Conservation (phyloP, 495 filamentous ascomycete species). For the Penicillium turbatum region DNA sequence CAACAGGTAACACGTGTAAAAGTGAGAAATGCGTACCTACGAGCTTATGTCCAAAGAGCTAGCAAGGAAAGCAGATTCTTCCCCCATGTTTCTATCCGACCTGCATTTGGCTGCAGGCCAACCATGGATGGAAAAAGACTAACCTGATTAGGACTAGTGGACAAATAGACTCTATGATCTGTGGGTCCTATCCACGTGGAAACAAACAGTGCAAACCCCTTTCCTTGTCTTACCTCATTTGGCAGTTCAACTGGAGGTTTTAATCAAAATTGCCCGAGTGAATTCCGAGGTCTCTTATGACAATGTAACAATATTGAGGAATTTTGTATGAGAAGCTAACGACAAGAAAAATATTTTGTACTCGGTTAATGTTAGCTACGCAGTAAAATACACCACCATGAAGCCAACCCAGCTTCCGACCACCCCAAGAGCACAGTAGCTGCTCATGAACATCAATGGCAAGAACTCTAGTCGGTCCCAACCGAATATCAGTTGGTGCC, state of each 20-base stretch:
- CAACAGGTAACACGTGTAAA: not conserved
- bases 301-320: not conserved
- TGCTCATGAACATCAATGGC: conserved; percentile 94
- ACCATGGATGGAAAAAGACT: conserved; percentile 22
- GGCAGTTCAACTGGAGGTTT: conserved; percentile 9
- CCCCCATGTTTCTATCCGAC: conserved; percentile 11
- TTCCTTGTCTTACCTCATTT: conserved; percentile 10
- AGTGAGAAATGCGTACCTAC: not conserved
- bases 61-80: conserved; percentile 1
- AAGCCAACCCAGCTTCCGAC: conserved; percentile 96
- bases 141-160: conserved; percentile 24
- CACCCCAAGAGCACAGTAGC: conserved; percentile 91
- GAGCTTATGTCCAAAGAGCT: not conserved
- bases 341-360: conserved; percentile 6
- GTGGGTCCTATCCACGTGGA: conserved; percentile 39
- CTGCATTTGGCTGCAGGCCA: conserved; percentile 22
- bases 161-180: conserved; percentile 31
- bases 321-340: too few relatives aligned
- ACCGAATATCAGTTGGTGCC: conserved; percentile 80
- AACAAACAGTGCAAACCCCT: conserved; percentile 30
- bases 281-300: not conserved
- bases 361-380: too few relatives aligned
- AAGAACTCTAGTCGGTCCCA: conserved; percentile 75
- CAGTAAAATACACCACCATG: conserved; percentile 85
- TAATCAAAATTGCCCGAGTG: not conserved